Evolutionary conservation across 345 rosid species (phyloP).

Genomic region (Eucalyptus leucophloia): DNA sequence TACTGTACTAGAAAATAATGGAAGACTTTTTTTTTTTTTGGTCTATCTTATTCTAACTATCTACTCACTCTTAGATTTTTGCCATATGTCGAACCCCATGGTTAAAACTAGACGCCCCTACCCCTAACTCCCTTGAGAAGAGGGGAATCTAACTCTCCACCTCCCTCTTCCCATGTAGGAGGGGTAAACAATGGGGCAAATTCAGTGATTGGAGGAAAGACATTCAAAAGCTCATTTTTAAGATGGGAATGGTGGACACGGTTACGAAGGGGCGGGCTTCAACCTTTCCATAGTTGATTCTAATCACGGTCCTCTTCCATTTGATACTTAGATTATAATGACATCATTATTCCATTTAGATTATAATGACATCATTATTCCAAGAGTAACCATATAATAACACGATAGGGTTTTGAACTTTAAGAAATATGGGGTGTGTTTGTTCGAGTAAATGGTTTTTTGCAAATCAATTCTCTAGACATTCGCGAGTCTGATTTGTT

Average conservation of each 20-base stretch:
- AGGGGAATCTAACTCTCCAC: neutral
- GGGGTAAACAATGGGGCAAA: neutral
- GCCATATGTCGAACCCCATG: neutral
- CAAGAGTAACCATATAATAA: neutral
- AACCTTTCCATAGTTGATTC: neutral
- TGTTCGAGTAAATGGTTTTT: neutral
- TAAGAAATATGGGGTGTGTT: neutral
- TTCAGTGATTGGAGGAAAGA: neutral
- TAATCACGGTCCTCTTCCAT: neutral
- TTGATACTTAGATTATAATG: neutral
- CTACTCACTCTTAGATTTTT: too few species aligned
- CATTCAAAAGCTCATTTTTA: neutral
- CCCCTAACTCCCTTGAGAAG: neutral
- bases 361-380: neutral
- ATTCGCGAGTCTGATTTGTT: neutral
- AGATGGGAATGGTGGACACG: neutral
- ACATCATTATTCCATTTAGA: neutral
- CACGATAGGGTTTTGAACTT: neutral
- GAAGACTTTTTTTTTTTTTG: neutral
- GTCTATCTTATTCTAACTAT: too few species aligned
- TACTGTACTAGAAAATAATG: neutral
- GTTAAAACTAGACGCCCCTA: too few species aligned
- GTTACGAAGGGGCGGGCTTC: neutral
- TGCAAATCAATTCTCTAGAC: neutral
- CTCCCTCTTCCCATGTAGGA: neutral